These are phyloP conservation scores for Phytopythium aichiense DNA, from an alignment of 352 stramenopile genomes.

Conservation along the genomic window DNA sequence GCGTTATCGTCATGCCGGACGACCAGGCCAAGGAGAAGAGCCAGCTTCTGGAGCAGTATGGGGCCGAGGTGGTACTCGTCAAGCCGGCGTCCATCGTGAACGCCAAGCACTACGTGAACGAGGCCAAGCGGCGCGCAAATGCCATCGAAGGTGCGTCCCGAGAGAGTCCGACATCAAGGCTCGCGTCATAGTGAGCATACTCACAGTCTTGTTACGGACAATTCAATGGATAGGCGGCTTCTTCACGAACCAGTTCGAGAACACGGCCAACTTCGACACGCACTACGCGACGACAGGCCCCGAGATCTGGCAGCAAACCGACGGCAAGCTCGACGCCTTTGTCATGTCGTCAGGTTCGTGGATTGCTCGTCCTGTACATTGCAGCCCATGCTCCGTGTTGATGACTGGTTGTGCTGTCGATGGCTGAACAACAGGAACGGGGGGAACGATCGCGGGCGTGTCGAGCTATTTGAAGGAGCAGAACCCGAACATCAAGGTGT, in stretches of 20 bases:
- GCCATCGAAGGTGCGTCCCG: slow-evolving; percentile 58
- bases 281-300: slow-evolving; percentile 94
- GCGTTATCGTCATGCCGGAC: slow-evolving; percentile 97
- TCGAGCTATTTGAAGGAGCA: slow-evolving; percentile 92
- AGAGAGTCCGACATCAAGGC: background rate
- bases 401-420: background rate
- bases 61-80: slow-evolving; percentile 85
- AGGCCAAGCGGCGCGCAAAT: slow-evolving; percentile 84
- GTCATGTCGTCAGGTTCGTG: slow-evolving; percentile 94
- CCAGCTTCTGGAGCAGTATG: slow-evolving; percentile 74
- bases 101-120: slow-evolving; percentile 97
- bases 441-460: slow-evolving; percentile 96
- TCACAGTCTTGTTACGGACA: slow-evolving; percentile 6
- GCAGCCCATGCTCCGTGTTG: background rate
- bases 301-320: slow-evolving; percentile 94
- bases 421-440: slow-evolving; percentile 67
- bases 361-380: background rate
- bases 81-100: slow-evolving; percentile 96
- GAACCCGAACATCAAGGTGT: slow-evolving; percentile 81
- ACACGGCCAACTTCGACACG: slow-evolving; percentile 92
- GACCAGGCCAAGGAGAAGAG: slow-evolving; percentile 94
- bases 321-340: slow-evolving; percentile 94
- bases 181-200: background rate
- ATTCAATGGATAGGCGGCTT: slow-evolving; percentile 69
- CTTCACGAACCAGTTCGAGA: slow-evolving; percentile 99